phyloP scores from a whole-genome alignment of 306 rosid genomes.

The Alnus rubra region DNA sequence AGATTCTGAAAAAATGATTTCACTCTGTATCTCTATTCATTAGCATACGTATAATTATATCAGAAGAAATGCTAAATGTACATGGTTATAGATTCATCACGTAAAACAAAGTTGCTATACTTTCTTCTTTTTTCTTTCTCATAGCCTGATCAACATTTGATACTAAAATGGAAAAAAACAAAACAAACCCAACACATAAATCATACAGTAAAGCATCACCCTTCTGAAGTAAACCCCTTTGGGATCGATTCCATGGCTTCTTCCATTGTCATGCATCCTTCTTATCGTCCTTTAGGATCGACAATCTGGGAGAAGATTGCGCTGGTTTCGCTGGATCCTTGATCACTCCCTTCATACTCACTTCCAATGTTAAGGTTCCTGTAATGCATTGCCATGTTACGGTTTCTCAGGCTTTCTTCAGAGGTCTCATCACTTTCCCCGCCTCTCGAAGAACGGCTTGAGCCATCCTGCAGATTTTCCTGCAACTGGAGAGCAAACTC shows the following conservation, averaged over 20 bases:
- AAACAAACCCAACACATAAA: not conserved
- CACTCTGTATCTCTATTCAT: too few relatives aligned
- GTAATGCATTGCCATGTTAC: constrained; percentile 27
- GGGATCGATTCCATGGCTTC: constrained; percentile 34
- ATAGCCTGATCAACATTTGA: not conserved
- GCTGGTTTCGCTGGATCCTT: constrained; percentile 4
- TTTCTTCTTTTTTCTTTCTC: too few relatives aligned
- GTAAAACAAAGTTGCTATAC: too few relatives aligned
- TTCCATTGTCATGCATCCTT: constrained; percentile 20
- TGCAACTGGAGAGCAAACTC: constrained; percentile 59
- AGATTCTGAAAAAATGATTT: too few relatives aligned
- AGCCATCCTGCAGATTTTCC: constrained; percentile 27
- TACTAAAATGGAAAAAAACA: not conserved
- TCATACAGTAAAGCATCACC: not conserved
- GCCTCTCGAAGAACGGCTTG: constrained; percentile 20
- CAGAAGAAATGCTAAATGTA: too few relatives aligned
- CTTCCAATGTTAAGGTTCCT: constrained; percentile 40
- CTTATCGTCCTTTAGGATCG: constrained; percentile 34
- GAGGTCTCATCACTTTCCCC: constrained; percentile 25
- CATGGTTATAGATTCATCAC: too few relatives aligned
- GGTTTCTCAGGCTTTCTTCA: constrained; percentile 31
- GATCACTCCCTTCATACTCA: constrained; percentile 31
- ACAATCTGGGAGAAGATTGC: constrained; percentile 37
- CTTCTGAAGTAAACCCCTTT: constrained; percentile 19
- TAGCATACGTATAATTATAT: too few relatives aligned